Evolutionary conservation across 2,329 filamentous ascomycete genomes (phyloP), one percentile per base, ranked within the genome.

Genomic region (Phialocephala sp.): DNA sequence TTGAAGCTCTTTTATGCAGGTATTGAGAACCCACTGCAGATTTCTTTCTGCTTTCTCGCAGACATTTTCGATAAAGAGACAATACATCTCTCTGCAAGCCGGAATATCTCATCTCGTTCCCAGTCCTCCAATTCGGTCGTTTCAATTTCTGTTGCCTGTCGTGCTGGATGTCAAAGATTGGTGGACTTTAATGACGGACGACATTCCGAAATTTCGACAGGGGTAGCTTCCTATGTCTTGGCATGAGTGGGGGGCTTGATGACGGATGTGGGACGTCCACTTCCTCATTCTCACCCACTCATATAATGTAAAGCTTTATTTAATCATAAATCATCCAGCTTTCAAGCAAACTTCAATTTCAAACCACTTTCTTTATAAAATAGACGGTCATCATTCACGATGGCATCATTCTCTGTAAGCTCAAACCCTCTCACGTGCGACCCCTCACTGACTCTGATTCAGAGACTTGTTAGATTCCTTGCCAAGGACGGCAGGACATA

Each of bases 81-180:
- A 98, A 79, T 3, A 97, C 94, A 74, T 97, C 93, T 73, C 87
- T 90, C 77, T 98, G 94, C n/a, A 98, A 83, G 41, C 95, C 95
- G 8, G 94, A 97, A 32, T 94, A 82, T 72, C 88, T 85, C 81
- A 81, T 57, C 8, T 22, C 24, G 36, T 57, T 41, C 55, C 50
- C 18, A 27, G 9, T 54, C 24, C 50, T 32, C 50, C 50, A 27
- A 32, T 18, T 54, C 24, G 35, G 50, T 22, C 24, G 27, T 14
- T 50, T 14, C 24, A 35, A 35, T 54, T 18, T 2, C 24, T 54
- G 2, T 18, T 32, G 15, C 4, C 14, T 54, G 50, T 32, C 27
- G 24, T 37, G 35, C 15, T 56, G 52, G 35, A 39, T 35, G 35
- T 73, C 69, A 63, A 47, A 66, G 66, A 67, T 74, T 73, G 57